A percentile compares a stretch with the other conserved stretches of the same genome.
phyloP scores from a whole-genome alignment of 2,329 filamentous ascomycete genomes.

The Pseudogymnoascus sp. region DNA sequence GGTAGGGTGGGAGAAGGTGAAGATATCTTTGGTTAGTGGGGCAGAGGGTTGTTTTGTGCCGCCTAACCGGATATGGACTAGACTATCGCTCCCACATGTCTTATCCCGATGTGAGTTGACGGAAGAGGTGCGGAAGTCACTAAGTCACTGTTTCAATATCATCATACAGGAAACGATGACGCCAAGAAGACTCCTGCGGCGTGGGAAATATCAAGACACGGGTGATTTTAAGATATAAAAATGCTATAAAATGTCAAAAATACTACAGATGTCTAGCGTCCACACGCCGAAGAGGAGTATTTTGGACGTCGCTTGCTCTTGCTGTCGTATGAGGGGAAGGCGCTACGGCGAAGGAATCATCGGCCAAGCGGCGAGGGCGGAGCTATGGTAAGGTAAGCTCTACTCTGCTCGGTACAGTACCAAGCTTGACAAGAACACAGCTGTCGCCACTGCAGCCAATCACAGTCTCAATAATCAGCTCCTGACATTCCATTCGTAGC shows the following conservation, averaged over 20 bases:
- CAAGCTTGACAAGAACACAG: neutral
- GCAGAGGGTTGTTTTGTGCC: constrained; percentile 9
- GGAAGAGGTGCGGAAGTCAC: constrained; percentile 7
- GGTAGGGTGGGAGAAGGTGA: constrained; percentile 9
- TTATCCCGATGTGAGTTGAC: constrained; percentile 8
- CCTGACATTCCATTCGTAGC: neutral
- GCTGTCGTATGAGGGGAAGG: neutral
- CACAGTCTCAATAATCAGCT: neutral
- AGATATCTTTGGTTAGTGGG: constrained; percentile 10
- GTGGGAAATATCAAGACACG: neutral
- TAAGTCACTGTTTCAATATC: constrained; percentile 2
- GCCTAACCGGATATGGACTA: constrained; percentile 1
- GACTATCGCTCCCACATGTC: constrained; percentile 5
- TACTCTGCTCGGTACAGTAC: neutral
- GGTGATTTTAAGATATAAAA: neutral
- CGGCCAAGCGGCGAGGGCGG: constrained; percentile 3
- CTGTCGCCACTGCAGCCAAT: neutral
- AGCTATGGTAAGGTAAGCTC: constrained; percentile 7
- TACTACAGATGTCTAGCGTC: no score
- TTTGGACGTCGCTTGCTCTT: neutral
- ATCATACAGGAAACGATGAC: neutral
- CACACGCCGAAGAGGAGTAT: neutral
- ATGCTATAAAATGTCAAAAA: neutral
- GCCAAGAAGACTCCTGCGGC: neutral
- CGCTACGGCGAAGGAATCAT: constrained; percentile 7